These are phyloP conservation scores for Plasmodium malariae DNA, from an alignment of 169 alveolate species.

Conservation along the genomic window DNA sequence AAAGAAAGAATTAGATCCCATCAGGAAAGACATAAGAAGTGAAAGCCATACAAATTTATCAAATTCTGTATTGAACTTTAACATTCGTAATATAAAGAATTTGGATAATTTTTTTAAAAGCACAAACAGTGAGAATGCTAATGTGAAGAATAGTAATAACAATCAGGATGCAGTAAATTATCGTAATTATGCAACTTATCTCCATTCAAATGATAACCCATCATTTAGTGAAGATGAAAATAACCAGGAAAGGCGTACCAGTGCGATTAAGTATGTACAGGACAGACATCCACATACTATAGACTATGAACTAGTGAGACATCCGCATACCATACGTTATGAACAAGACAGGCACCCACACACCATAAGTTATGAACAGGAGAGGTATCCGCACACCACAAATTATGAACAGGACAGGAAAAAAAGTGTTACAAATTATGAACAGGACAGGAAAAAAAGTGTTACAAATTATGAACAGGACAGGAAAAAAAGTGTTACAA, in stretches of 20 bases:
- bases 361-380: not conserved
- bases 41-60: not conserved
- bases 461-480: not conserved
- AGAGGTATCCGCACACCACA: not conserved
- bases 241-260: not conserved
- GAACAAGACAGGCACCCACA: not conserved
- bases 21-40: conserved; percentile 2
- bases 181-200: not conserved
- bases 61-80: conserved; percentile 45
- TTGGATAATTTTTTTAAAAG: conserved; percentile 62
- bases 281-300: not conserved
- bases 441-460: not conserved
- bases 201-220: not conserved
- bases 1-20: not conserved
- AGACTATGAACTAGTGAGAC: not conserved
- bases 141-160: not conserved
- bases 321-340: not conserved
- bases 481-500: not conserved
- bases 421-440: not conserved
- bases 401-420: not conserved
- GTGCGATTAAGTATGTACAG: not conserved
- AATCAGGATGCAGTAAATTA: not conserved
- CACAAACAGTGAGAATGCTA: conserved; percentile 11
- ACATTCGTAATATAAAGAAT: conserved; percentile 54
- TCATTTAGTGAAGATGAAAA: not conserved